phyloP scores from a whole-genome alignment of 257 asterid species.

The Paulownia fortunei region DNA sequence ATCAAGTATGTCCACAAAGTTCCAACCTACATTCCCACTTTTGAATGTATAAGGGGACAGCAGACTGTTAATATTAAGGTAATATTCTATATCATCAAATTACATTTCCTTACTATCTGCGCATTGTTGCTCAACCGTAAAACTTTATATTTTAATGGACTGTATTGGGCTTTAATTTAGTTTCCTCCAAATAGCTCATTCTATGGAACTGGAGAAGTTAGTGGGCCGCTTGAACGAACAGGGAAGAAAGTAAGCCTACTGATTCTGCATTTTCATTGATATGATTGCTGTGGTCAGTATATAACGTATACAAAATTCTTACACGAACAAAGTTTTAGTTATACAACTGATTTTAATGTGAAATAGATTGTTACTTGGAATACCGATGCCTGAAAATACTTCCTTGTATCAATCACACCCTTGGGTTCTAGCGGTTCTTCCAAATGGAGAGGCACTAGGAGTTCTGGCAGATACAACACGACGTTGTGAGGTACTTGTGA shows the following conservation, averaged over 20 bases:
- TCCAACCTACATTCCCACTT: no score
- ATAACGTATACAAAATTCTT: no score
- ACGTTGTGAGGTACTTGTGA: constrained; percentile 66
- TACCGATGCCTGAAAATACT: constrained; percentile 74
- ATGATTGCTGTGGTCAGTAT: no score
- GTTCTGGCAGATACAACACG: constrained; percentile 78
- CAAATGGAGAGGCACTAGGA: no score
- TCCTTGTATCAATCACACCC: constrained; percentile 83
- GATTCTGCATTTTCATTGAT: neutral
- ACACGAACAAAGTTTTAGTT: no score
- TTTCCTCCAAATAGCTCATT: constrained; percentile 76
- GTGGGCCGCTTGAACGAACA: constrained; percentile 52
- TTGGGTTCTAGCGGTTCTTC: no score
- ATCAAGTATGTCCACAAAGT: constrained; percentile 36
- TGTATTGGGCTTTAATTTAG: constrained; percentile 40
- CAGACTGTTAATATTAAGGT: constrained; percentile 69
- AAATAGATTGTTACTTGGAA: constrained; percentile 72
- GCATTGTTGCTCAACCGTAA: neutral
- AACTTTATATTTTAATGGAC: constrained; percentile 16
- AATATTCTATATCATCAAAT: neutral
- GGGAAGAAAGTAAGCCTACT: constrained; percentile 66
- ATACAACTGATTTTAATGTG: neutral
- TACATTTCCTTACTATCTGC: neutral
- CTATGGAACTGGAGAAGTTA: no score
- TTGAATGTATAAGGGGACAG: constrained; percentile 54